Conservation (phyloP, 768 basidiomycete species). For the Austroboletus eburneus region DNA sequence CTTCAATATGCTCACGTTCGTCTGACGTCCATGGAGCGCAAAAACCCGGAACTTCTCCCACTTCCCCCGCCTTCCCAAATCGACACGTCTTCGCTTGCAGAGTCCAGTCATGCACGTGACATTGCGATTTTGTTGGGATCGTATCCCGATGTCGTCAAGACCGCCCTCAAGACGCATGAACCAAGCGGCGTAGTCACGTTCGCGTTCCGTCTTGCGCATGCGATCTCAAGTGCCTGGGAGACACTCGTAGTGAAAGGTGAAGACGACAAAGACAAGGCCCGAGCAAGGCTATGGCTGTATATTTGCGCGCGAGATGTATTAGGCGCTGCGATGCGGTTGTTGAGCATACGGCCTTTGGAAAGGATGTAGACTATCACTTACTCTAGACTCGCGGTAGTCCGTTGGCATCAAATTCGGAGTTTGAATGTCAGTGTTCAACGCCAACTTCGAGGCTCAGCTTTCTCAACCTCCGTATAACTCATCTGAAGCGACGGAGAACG, state of each 20-base stretch:
- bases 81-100: slow-evolving; percentile 59
- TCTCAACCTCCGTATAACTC: too few relatives aligned
- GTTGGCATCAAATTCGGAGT: too few relatives aligned
- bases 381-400: too few relatives aligned
- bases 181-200: slow-evolving; percentile 91
- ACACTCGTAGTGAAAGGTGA: slow-evolving; percentile 82
- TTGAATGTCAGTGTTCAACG: too few relatives aligned
- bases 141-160: slow-evolving; percentile 89
- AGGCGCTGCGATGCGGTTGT: slow-evolving; percentile 75
- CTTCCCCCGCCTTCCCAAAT: slow-evolving; percentile 69
- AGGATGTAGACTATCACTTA: slow-evolving; percentile 60
- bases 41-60: slow-evolving; percentile 83
- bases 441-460: too few relatives aligned
- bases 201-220: slow-evolving; percentile 80
- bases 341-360: slow-evolving; percentile 88
- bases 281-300: slow-evolving; percentile 86
- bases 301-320: slow-evolving; percentile 88
- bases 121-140: slow-evolving; percentile 82
- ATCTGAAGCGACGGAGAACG: too few relatives aligned
- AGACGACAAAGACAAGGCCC: slow-evolving; percentile 67
- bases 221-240: slow-evolving; percentile 92
- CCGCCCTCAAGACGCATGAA: slow-evolving; percentile 80
- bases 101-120: slow-evolving; percentile 73
- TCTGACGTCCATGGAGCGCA: slow-evolving; percentile 83
- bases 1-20: slow-evolving; percentile 97